Conservation (phyloP, 371 early-diverging fungal species). For the Nosema muscidifuracis region DNA sequence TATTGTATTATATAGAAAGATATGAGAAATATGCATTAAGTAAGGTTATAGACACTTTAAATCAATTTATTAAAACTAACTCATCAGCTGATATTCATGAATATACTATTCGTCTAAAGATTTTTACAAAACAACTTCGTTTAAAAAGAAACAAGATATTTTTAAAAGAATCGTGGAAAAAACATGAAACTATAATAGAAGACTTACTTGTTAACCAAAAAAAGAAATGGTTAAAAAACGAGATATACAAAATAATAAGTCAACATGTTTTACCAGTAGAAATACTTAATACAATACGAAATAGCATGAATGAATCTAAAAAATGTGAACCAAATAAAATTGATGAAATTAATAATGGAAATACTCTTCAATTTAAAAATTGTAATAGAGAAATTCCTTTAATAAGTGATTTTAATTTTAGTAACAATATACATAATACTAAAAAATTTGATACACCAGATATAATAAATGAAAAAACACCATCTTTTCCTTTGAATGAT, state of each 20-base stretch:
- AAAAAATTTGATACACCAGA: not conserved
- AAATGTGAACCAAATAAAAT: not conserved
- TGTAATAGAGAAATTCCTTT: too few relatives aligned
- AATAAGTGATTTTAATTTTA: not conserved
- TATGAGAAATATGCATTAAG: conserved; percentile 41
- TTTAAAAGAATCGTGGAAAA: conserved; percentile 24
- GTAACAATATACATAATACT: not conserved
- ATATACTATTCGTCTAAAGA: conserved; percentile 2
- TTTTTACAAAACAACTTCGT: conserved; percentile 15
- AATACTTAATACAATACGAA: conserved; percentile 9
- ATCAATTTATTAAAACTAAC: not conserved
- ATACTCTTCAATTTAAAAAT: not conserved
- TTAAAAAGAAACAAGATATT: conserved; percentile 13
- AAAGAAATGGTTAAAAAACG: conserved; percentile 15
- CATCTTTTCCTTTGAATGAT: conserved; percentile 6
- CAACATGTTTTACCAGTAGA: conserved; percentile 28
- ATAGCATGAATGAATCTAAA: not conserved
- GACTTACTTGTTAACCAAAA: conserved; percentile 30
- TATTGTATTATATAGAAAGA: conserved; percentile 41
- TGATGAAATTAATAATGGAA: not conserved
- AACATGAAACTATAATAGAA: conserved; percentile 19
- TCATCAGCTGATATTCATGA: not conserved
- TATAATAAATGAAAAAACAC: not conserved
- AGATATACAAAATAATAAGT: conserved; percentile 22
- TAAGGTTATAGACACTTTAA: conserved; percentile 27